phyloP scores from a whole-genome alignment of 2,329 filamentous ascomycete species.

The Aspergillus aculeatus region DNA sequence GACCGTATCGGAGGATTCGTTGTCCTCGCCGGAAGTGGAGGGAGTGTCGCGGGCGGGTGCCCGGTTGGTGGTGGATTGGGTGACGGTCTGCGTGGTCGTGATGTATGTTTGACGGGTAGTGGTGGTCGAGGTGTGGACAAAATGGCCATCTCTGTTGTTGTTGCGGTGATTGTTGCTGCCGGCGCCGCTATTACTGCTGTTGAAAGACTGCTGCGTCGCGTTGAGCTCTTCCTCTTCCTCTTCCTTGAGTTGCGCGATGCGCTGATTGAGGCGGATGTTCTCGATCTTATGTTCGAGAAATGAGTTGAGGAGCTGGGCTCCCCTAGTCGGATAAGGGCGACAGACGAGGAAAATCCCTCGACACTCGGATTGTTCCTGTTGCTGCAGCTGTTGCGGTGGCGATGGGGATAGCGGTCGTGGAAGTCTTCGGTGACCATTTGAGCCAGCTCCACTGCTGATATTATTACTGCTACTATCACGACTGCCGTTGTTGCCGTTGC shows the following conservation, averaged over 20 bases:
- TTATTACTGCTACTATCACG: background rate
- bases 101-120: conserved; percentile 3
- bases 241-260: conserved; percentile 78
- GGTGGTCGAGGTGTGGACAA: background rate
- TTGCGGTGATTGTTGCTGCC: conserved; percentile 14
- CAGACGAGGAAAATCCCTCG: conserved; percentile 93
- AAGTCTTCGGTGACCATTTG: background rate
- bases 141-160: background rate
- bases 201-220: conserved; percentile 58
- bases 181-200: conserved; percentile 44
- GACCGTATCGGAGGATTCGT: conserved; percentile 36
- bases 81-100: background rate
- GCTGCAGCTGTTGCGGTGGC: conserved; percentile 49
- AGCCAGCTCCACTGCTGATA: background rate
- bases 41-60: background rate
- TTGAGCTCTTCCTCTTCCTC: conserved; percentile 82
- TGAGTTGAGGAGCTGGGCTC: conserved; percentile 79
- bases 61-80: background rate
- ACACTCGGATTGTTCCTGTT: conserved; percentile 66
- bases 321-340: conserved; percentile 84
- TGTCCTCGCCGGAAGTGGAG: conserved; percentile 37
- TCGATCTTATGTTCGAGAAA: conserved; percentile 97
- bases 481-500: background rate
- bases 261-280: conserved; percentile 80
- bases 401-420: background rate